Base-by-base conservation (phyloP, 176 grass and related monocot species). In the Carex pumila region DNA sequence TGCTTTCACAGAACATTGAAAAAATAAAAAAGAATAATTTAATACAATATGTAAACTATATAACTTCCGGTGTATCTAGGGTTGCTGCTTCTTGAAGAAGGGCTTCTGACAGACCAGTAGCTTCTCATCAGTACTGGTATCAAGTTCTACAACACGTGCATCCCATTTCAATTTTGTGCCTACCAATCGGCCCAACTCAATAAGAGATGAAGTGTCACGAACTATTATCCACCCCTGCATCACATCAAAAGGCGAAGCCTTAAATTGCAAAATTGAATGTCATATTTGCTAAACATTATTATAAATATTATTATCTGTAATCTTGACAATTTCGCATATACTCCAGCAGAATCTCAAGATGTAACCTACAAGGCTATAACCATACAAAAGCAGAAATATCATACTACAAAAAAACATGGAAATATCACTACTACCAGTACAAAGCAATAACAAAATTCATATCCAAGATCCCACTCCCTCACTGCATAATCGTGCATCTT, bases 141-240 rank as follows among this genome's bases (percentile, higher is more conserved):
- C 93, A 61, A 95, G 90, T 76, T 95, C 89, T 65, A 94, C 86
- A 81, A 94, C 84, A 5, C 93, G 91, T 30, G 87, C 88, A 85
- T 99, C 97, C 97, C 97, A 99, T 82, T 88, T 94, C 64, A 99
- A 88, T 78, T 92, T 88, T 71, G 93, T 85, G 84, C 83, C 83
- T 65, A 91, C 79, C 66, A 94, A 96, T 91, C 97, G 93, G 55
- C 87, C 91, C 3, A 88, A 87, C 89, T 99, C 91, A 74, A 96
- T 88, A 67, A 96, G 91, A 90, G 85, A 82, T 76, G 89, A 73
- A 0, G 87, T 81, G 83, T 99, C 97, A 81, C 81, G 91, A 69
- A 99, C 62, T 92, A 99, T 91, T 43, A 96, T 73, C 97, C 97
- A 99, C 1, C 97, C 97, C 97, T 99, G 84, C 83, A 89, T 82